Evolutionary conservation across 164 flowering plant species (phyloP).

Genomic region (Umbellularia californica): DNA sequence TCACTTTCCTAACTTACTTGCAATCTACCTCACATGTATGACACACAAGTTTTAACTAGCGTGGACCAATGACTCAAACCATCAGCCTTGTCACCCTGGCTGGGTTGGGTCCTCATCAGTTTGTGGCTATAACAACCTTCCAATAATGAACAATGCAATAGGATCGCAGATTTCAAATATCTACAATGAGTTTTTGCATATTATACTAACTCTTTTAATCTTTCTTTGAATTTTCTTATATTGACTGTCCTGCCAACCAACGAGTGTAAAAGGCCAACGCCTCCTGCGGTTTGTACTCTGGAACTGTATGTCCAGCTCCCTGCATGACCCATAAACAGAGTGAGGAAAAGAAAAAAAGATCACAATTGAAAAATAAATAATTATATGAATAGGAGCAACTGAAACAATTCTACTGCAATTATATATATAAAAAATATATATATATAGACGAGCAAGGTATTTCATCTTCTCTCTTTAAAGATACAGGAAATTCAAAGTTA

Average conservation of each 20-base stretch:
- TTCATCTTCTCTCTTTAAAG: background rate
- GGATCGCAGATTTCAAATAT: background rate
- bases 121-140: too few relatives aligned
- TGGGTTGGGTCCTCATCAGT: too few relatives aligned
- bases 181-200: too few relatives aligned
- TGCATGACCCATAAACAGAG: conserved; percentile 20
- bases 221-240: conserved; percentile 16
- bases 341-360: background rate
- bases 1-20: too few relatives aligned
- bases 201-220: too few relatives aligned
- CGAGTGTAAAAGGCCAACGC: conserved; percentile 61
- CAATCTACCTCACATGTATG: too few relatives aligned
- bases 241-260: conserved; percentile 45
- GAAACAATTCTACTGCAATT: background rate
- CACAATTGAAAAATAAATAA: background rate
- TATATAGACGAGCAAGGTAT: background rate
- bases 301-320: conserved; percentile 90
- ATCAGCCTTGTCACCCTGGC: too few relatives aligned
- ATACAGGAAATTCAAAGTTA: background rate
- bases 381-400: background rate
- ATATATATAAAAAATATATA: background rate
- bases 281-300: conserved; percentile 82
- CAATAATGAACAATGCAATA: too few relatives aligned
- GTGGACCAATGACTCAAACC: too few relatives aligned
- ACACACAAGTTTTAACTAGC: too few relatives aligned